phyloP scores from a whole-genome alignment of 1,284 basidiomycete species.

The Inonotus hispidus region DNA sequence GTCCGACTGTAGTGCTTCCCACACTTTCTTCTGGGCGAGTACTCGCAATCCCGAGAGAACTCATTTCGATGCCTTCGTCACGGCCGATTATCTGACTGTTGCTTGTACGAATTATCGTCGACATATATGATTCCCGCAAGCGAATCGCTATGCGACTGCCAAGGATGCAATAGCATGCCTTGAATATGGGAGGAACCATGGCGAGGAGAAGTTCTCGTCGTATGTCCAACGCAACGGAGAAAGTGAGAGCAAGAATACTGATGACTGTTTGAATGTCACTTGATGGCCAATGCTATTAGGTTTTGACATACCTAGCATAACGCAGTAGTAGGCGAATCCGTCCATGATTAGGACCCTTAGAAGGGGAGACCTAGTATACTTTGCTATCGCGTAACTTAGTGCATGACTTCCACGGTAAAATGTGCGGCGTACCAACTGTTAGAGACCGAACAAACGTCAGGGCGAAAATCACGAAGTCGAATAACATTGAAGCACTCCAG shows the following conservation, averaged over 20 bases:
- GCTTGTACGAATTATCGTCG: not conserved
- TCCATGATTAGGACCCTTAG: slow-evolving; percentile 6
- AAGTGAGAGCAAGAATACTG: not conserved
- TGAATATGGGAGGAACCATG: slow-evolving; percentile 4
- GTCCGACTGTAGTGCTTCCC: not conserved
- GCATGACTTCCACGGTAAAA: not conserved
- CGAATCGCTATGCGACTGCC: slow-evolving; percentile 3
- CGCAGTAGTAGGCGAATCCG: slow-evolving; percentile 6
- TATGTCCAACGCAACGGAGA: not conserved
- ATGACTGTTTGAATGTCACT: not conserved
- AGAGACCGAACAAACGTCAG: slow-evolving; percentile 4
- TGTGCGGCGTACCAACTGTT: not conserved
- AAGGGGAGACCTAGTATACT: not conserved
- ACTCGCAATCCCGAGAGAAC: not conserved
- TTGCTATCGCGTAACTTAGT: not conserved
- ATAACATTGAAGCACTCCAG: not conserved
- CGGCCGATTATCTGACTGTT: not conserved
- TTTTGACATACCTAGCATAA: slow-evolving; percentile 3
- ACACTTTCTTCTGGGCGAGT: not conserved
- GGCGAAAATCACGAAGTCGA: slow-evolving; percentile 2
- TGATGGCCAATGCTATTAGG: not conserved
- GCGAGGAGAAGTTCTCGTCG: not conserved
- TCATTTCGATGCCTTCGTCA: not conserved
- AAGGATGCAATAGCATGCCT: slow-evolving; percentile 6
- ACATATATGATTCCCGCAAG: not conserved